Evolutionary conservation across 768 basidiomycete species (phyloP).

Genomic region (Royoungia palumana): DNA sequence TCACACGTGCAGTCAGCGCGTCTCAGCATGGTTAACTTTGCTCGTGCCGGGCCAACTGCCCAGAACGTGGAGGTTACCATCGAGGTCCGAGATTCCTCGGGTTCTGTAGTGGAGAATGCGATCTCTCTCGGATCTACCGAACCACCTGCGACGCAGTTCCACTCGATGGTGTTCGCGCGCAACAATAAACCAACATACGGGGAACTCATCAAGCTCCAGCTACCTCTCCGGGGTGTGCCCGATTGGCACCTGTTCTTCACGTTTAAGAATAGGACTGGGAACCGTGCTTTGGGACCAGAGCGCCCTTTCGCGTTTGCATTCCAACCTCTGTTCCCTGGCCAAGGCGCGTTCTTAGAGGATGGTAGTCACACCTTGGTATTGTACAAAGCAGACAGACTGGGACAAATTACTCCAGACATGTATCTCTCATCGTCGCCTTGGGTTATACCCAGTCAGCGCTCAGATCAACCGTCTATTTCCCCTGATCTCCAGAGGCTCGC

Average conservation of each 20-base stretch:
- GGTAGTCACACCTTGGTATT: slow-evolving; percentile 83
- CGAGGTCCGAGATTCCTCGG: slow-evolving; percentile 79
- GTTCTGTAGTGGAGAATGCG: slow-evolving; percentile 61
- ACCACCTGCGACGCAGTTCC: slow-evolving; percentile 71
- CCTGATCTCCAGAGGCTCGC: slow-evolving; percentile 62
- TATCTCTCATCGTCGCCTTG: slow-evolving; percentile 74
- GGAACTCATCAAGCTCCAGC: slow-evolving; percentile 84
- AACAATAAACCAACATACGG: slow-evolving; percentile 90
- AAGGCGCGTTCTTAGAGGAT: slow-evolving; percentile 80
- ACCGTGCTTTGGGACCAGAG: slow-evolving; percentile 51
- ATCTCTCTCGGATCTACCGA: slow-evolving; percentile 88
- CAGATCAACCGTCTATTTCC: slow-evolving; percentile 56
- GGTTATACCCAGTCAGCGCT: slow-evolving; percentile 50
- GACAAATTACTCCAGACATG: slow-evolving; percentile 56
- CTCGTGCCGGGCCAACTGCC: slow-evolving; percentile 51
- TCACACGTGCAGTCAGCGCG: slow-evolving; percentile 54
- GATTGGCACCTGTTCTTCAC: slow-evolving; percentile 94
- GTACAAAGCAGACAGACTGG: slow-evolving; percentile 75
- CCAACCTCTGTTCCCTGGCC: slow-evolving; percentile 79
- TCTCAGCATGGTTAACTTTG: slow-evolving; percentile 53
- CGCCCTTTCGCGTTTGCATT: slow-evolving; percentile 90
- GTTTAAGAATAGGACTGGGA: slow-evolving; percentile 71
- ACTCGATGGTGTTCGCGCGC: slow-evolving; percentile 87
- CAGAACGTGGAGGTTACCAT: slow-evolving; percentile 79
- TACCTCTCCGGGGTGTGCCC: slow-evolving; percentile 64